Percentiles rank a stretch among this genome's conserved stretches.
These are phyloP conservation scores for Acanthamoeba lenticulata DNA, from an alignment of 208 protist species.

Conservation along the genomic window DNA sequence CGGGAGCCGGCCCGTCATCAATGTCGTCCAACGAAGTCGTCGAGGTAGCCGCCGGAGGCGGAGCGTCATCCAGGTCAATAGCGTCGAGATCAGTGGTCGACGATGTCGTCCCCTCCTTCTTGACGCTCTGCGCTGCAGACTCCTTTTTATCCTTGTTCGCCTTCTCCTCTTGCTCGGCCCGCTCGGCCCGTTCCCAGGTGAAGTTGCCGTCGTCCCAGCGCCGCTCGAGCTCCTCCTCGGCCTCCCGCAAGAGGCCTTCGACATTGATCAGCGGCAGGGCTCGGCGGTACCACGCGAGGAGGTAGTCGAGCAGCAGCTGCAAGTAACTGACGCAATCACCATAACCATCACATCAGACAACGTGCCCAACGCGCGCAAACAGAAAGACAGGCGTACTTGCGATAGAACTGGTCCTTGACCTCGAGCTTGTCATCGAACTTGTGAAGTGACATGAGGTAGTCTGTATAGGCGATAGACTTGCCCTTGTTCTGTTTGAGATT, in stretches of 20 bases:
- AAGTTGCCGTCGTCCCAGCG: constrained; percentile 32
- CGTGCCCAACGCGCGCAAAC: neutral
- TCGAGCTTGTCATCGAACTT: constrained; percentile 53
- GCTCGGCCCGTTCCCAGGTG: no score
- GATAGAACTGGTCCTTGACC: constrained; percentile 32
- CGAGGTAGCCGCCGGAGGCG: neutral
- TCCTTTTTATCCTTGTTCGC: neutral
- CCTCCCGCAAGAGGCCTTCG: neutral
- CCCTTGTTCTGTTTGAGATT: constrained; percentile 65
- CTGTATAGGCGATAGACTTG: constrained; percentile 30
- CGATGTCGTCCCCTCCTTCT: no score
- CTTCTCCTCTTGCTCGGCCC: constrained; percentile 32
- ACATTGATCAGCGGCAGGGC: constrained; percentile 44
- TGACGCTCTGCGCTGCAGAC: no score
- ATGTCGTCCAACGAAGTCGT: constrained; percentile 10
- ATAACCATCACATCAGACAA: no score
- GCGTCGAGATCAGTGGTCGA: constrained; percentile 44
- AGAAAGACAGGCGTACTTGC: neutral
- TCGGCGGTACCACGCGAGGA: constrained; percentile 20
- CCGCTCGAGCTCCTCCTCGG: neutral
- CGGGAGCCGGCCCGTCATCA: constrained; percentile 4
- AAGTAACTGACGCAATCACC: neutral
- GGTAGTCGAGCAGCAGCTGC: constrained; percentile 12
- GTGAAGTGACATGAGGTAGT: constrained; percentile 19
- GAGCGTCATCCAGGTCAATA: constrained; percentile 41